Evolutionary conservation across 2,329 filamentous ascomycete genomes (phyloP), one percentile per base, ranked within the genome.

Genomic region (Coniosporium tulheliwenetii): DNA sequence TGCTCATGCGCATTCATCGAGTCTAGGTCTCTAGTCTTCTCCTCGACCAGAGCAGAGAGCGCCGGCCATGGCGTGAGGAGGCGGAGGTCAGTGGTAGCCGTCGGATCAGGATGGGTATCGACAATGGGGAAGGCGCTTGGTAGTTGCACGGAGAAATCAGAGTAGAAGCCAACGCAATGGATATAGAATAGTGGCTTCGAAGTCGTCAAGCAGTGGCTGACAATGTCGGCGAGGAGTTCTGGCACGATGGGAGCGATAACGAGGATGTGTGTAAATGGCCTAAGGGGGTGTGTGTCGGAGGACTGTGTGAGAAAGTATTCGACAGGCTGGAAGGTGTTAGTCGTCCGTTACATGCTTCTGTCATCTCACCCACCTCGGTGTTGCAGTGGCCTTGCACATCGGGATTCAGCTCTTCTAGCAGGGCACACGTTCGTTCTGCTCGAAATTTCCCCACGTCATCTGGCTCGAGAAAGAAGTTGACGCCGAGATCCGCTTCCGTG

Each of bases 381-480:
- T 74, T 65, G 44, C 76, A 89, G 52, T 79, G 70, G 5, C 87
- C 89, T 44, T 82, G 63, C 1, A 95, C 91, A 53, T 96, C 91
- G 2, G 87, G 86, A 54, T 98, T 98, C 45, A 98, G 69, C 60
- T 98, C 93, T 45, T 77, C 69, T 36, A 98, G 68, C 41, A 89
- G 69, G 45, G 79, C 77, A 43, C 80, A 79, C 41, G 81, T 83
- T 55, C 82, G 79, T 56, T 85, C 73, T 1, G 89, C 85, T 49
- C 91, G 77, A 19, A 77, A 77, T 52, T 78, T 79, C 40, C 86
- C 87, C 32, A 93, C 58, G 47, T 77, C 81, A 38, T 70, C 66
- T 50, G 91, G 77, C 45, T 94, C 85, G 0, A 98, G 69, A 54
- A 98, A 98, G 70, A 98, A 98, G 63, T 98, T 98, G 46, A 95